Base-by-base conservation (phyloP, 1,284 basidiomycete genomes). In the Earliella scabrosa region DNA sequence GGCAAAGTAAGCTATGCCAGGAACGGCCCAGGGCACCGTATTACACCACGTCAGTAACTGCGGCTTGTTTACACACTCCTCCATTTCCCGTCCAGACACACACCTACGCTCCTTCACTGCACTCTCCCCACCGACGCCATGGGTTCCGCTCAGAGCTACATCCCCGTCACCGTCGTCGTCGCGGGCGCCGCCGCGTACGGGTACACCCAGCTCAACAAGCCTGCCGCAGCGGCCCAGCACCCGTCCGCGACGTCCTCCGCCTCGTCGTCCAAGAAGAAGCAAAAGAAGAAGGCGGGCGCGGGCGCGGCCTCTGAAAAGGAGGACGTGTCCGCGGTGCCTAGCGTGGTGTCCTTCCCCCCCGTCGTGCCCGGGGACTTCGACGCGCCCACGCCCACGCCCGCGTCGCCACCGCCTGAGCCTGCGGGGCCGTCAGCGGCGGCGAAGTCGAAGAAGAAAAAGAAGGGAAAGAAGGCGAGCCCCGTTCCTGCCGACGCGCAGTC, bases 331-430 rank as follows among this genome's bases (percentile, higher is more conserved):
- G 56, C 65, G 14, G 47, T 66, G 56, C 69, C 73, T 27, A 64
- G 61, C 62, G 73, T 76, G 52, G 73, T 75, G 20, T 54, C 73
- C 10, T 74, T 75, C 58, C 73, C 79, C n/a, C 63, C 71, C 9
- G 72, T 74, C 49, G 70, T 84, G n/a, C 82, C 82, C 13, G 82
- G 80, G 2, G 73, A 68, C 45, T 82, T 80, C 61, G 66, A 71
- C 50, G 40, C 61, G 54, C 61, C 68, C 50, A 61, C 71, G 34
- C 47, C 58, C 27, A 51, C 60, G 35, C 35, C 35, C n/a, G 35
- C 35, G 14, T 38, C 35, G 8, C 35, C 39, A 11, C 49, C 50
- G 50, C 26, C 47, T 47, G 55, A 73, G 35, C 51, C 54, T 4
- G 46, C 55, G 36, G 58, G 51, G 29, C 35, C 34, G 43, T 13